Evolutionary conservation across 768 basidiomycete genomes (phyloP).

Genomic region (Saitozyma sp.): DNA sequence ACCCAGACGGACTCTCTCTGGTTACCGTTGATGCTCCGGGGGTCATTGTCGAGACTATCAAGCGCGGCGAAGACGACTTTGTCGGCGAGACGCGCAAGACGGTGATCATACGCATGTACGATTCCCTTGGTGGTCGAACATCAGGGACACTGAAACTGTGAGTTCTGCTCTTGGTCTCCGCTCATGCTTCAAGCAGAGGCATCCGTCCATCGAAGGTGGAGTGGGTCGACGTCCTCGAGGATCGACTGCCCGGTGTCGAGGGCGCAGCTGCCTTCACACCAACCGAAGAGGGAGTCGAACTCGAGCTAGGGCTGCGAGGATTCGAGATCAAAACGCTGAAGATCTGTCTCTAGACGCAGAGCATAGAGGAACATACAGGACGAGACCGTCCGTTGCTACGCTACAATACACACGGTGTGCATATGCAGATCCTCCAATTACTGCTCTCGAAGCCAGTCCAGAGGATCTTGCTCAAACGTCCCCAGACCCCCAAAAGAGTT

Average conservation of each 20-base stretch:
- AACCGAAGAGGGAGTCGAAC: background rate
- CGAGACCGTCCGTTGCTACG: no score
- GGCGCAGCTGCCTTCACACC: background rate
- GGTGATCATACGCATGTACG: constrained; percentile 78
- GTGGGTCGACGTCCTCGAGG: constrained; percentile 8
- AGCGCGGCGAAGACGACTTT: constrained; percentile 80
- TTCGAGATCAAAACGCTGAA: constrained; percentile 13
- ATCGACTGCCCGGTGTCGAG: constrained; percentile 2
- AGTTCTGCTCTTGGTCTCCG: constrained; percentile 11
- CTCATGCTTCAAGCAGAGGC: background rate
- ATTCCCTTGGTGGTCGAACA: constrained; percentile 85
- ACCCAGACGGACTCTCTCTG: background rate
- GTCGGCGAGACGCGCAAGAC: constrained; percentile 56
- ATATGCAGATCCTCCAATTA: no score
- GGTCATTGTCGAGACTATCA: constrained; percentile 86
- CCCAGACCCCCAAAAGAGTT: no score
- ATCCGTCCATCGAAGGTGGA: background rate
- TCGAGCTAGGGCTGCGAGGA: background rate
- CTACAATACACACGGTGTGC: no score
- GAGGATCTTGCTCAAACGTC: no score
- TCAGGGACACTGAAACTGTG: constrained; percentile 62
- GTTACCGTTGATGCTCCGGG: constrained; percentile 59
- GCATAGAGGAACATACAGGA: no score
- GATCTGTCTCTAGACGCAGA: no score
- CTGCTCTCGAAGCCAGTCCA: no score